Conservation (phyloP, 116 monocot species). For the Cymodocea nodosa region DNA sequence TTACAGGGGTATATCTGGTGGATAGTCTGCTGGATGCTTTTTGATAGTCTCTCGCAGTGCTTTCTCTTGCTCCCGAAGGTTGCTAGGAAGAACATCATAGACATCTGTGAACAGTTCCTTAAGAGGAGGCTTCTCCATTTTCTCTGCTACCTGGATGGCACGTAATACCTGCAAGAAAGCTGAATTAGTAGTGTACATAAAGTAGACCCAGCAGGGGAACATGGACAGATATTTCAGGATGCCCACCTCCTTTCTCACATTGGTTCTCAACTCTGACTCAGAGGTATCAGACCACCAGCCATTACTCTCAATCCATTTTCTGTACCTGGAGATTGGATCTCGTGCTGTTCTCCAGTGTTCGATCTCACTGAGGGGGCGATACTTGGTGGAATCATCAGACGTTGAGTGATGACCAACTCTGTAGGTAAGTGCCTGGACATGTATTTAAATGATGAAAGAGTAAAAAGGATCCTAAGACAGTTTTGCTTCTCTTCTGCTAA, state of each 20-base stretch:
- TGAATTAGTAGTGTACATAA: background rate
- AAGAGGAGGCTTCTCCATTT: constrained; percentile 36
- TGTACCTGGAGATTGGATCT: constrained; percentile 84
- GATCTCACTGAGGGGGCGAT: constrained; percentile 61
- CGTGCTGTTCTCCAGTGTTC: constrained; percentile 77
- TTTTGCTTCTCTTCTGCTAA: background rate
- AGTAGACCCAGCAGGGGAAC: background rate
- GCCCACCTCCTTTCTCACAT: constrained; percentile 63
- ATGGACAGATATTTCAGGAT: background rate
- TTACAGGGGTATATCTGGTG: constrained; percentile 41
- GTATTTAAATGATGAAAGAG: background rate
- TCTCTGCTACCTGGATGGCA: constrained; percentile 57
- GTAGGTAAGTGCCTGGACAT: constrained; percentile 70
- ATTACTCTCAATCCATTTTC: constrained; percentile 85
- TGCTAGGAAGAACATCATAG: constrained; percentile 40
- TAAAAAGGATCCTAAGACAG: background rate
- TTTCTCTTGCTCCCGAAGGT: constrained; percentile 50
- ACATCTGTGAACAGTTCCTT: constrained; percentile 67
- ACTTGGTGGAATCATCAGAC: constrained; percentile 89
- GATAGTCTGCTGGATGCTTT: constrained; percentile 46
- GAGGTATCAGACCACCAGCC: constrained; percentile 77
- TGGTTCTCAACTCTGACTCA: constrained; percentile 56
- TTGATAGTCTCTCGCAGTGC: constrained; percentile 24
- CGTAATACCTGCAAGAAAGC: constrained; percentile 32
- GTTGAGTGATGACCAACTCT: constrained; percentile 93